Evolutionary conservation across 257 asterid species (phyloP).

Genomic region (Dorcoceras hygrometricum): DNA sequence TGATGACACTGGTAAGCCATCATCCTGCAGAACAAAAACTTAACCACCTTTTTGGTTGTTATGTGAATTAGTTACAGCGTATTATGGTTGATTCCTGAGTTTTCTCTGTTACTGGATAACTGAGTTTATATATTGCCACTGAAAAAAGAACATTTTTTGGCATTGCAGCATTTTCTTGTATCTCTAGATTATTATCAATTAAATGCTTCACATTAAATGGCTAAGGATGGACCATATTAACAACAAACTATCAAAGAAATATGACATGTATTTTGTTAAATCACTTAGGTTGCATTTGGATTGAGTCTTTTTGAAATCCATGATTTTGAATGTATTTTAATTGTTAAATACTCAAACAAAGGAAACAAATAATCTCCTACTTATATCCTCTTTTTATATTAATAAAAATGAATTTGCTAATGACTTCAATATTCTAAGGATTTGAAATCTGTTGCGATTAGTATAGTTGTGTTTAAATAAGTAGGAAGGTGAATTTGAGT

Average conservation of each 20-base stretch:
- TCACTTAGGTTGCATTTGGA: too few relatives aligned
- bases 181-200: neutral
- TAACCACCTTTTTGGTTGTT: neutral
- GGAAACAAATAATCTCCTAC: too few relatives aligned
- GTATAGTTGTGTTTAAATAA: too few relatives aligned
- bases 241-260: neutral
- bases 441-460: too few relatives aligned
- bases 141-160: neutral
- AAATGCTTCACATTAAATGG: neutral
- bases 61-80: conserved; percentile 13
- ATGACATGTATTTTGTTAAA: neutral
- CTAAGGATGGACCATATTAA: neutral
- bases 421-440: too few relatives aligned
- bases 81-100: neutral
- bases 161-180: neutral
- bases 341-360: too few relatives aligned
- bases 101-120: conserved; percentile 4
- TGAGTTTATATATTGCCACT: conserved; percentile 3
- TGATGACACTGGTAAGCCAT: conserved; percentile 51
- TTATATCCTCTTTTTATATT: too few relatives aligned
- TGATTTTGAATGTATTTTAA: too few relatives aligned
- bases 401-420: too few relatives aligned
- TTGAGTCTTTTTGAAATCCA: too few relatives aligned
- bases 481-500: too few relatives aligned
- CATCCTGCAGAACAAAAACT: conserved; percentile 27